Percentiles rank a stretch among this genome's conserved stretches.
These are phyloP conservation scores for Cryptococcus maquisensis DNA, from an alignment of 1,284 basidiomycete genomes.

Conservation along the genomic window DNA sequence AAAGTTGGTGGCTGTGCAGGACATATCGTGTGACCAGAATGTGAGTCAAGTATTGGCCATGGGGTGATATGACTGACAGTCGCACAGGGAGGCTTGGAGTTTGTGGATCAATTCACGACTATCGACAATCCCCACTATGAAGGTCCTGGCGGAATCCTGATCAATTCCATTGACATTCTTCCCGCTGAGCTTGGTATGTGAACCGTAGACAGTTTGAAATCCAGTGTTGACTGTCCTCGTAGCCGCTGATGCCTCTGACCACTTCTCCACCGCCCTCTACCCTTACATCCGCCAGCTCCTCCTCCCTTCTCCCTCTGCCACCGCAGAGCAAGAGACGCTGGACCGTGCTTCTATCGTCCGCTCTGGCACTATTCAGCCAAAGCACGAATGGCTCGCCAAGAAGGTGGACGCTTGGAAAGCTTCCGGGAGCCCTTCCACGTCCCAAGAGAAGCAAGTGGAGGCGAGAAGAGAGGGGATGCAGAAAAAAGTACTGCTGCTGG, in stretches of 20 bases:
- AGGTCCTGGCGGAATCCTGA: constrained; percentile 56
- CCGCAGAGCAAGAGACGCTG: constrained; percentile 52
- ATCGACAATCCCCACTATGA: constrained; percentile 67
- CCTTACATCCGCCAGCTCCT: constrained; percentile 60
- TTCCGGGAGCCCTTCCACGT: background rate
- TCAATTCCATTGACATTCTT: constrained; percentile 85
- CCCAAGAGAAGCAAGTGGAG: background rate
- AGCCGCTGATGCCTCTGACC: constrained; percentile 65
- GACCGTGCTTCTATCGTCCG: constrained; percentile 66
- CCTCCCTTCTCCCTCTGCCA: constrained; percentile 38
- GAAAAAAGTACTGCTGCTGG: constrained; percentile 74
- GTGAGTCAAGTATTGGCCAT: constrained; percentile 46
- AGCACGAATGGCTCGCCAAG: constrained; percentile 60
- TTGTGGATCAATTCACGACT: constrained; percentile 68
- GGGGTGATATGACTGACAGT: constrained; percentile 1
- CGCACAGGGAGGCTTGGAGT: constrained; percentile 72
- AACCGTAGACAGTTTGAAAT: background rate
- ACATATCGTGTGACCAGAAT: constrained; percentile 79
- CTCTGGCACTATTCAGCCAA: constrained; percentile 56
- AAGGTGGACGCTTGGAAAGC: constrained; percentile 51
- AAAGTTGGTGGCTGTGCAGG: constrained; percentile 65
- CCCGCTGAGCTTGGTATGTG: constrained; percentile 68
- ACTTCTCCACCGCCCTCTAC: constrained; percentile 64
- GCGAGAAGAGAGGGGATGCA: constrained; percentile 37
- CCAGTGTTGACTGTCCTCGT: background rate